Evolutionary conservation across 495 filamentous ascomycete genomes (phyloP).

Genomic region (Amphirosellinia nigrospora): DNA sequence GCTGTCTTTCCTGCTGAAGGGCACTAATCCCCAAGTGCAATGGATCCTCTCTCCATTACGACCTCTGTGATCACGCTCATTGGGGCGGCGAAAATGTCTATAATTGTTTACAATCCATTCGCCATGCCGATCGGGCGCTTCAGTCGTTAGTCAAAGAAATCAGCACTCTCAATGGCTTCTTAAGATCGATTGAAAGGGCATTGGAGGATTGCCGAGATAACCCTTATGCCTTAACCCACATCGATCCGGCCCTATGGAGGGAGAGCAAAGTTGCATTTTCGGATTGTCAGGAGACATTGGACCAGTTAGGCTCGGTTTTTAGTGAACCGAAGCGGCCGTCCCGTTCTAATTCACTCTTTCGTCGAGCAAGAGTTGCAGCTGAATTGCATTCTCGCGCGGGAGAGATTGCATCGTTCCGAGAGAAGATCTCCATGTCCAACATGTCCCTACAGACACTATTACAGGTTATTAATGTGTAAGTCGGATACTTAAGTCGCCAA

Average conservation of each 20-base stretch:
- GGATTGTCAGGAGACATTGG: slow-evolving; percentile 25
- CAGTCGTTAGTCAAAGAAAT: slow-evolving; percentile 22
- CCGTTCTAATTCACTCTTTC: slow-evolving; percentile 28
- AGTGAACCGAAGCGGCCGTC: slow-evolving; percentile 20
- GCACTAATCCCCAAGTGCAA: slow-evolving; percentile 4
- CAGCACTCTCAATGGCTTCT: slow-evolving; percentile 22
- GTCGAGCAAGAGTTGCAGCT: slow-evolving; percentile 22
- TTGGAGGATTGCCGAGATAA: slow-evolving; percentile 25
- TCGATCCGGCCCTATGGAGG: slow-evolving; percentile 25
- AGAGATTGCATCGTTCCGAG: slow-evolving; percentile 26
- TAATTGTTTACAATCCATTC: slow-evolving; percentile 18
- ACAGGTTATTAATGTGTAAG: slow-evolving; percentile 30
- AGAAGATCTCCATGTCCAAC: slow-evolving; percentile 30
- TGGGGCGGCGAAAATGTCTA: slow-evolving; percentile 29
- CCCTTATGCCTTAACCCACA: slow-evolving; percentile 26
- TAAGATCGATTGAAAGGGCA: slow-evolving; percentile 24
- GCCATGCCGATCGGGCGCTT: slow-evolving; percentile 22
- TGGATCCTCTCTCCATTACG: slow-evolving; percentile 35
- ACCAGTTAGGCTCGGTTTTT: slow-evolving; percentile 11
- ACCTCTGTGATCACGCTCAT: slow-evolving; percentile 31
- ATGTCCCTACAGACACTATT: slow-evolving; percentile 28
- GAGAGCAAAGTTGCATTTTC: slow-evolving; percentile 28
- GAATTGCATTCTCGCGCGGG: slow-evolving; percentile 22
- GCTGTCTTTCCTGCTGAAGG: background rate
- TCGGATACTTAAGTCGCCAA: background rate